Percentiles rank a stretch among this genome's conserved stretches.
phyloP scores from a whole-genome alignment of 1,284 basidiomycete genomes.

The Inonotus hispidus region DNA sequence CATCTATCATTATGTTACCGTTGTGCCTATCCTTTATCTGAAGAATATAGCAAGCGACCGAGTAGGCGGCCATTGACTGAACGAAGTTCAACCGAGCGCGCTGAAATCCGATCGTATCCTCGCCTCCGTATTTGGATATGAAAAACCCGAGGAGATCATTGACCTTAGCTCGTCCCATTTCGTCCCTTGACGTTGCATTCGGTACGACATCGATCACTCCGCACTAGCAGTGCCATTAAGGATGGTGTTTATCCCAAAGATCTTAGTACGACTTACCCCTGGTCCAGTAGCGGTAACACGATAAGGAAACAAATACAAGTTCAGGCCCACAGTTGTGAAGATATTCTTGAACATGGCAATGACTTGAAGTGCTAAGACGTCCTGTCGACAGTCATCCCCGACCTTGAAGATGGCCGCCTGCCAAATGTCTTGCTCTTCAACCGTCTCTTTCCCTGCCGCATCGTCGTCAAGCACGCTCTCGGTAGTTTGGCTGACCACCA shows the following conservation, averaged over 20 bases:
- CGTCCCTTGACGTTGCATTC: slow-evolving; percentile 96
- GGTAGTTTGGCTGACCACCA: slow-evolving; percentile 56
- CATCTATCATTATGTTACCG: slow-evolving; percentile 99
- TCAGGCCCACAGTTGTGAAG: slow-evolving; percentile 84
- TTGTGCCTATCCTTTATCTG: slow-evolving; percentile 99
- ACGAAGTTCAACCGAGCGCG: slow-evolving; percentile 94
- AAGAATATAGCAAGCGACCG: slow-evolving; percentile 95
- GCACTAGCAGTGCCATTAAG: slow-evolving; percentile 47
- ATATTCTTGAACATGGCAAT: slow-evolving; percentile 99
- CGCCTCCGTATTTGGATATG: slow-evolving; percentile 88
- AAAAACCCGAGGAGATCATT: slow-evolving; percentile 96
- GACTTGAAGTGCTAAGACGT: slow-evolving; percentile 92
- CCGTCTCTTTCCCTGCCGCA: slow-evolving; percentile 49
- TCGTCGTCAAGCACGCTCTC: slow-evolving; percentile 67
- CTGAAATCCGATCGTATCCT: slow-evolving; percentile 89
- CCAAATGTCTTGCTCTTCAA: slow-evolving; percentile 85
- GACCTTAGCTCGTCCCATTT: slow-evolving; percentile 98
- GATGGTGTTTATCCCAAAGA: not conserved
- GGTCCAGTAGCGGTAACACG: slow-evolving; percentile 96
- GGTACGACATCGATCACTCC: slow-evolving; percentile 99
- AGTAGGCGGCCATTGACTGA: slow-evolving; percentile 99
- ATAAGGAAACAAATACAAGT: slow-evolving; percentile 93
- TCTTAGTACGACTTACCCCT: slow-evolving; percentile 54
- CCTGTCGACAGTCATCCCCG: slow-evolving; percentile 98
- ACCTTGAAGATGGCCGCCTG: slow-evolving; percentile 99